Conservation (phyloP, 2,329 filamentous ascomycete species). For the Celoporthe dispersa region DNA sequence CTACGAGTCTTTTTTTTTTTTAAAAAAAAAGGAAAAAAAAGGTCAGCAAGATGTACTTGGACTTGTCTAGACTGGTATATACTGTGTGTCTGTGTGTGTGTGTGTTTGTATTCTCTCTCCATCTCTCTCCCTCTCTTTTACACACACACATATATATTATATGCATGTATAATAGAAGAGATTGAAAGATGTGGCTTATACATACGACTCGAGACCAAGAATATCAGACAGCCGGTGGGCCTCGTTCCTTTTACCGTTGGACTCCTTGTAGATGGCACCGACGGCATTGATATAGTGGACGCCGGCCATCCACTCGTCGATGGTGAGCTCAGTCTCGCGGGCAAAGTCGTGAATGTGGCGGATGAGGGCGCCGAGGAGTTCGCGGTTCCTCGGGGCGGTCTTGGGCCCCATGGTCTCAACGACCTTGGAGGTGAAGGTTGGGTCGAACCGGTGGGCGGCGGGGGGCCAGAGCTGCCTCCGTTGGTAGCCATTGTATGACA, state of each 20-base stretch:
- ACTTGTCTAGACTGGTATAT: too few relatives aligned
- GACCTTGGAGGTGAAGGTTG: conserved; percentile 61
- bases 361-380: conserved; percentile 59
- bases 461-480: not conserved
- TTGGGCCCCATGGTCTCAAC: conserved; percentile 64
- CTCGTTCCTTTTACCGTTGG: conserved; percentile 58
- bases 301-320: conserved; percentile 65
- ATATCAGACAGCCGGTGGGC: conserved; percentile 66
- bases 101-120: too few relatives aligned
- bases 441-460: conserved; percentile 24
- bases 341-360: conserved; percentile 67
- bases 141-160: too few relatives aligned
- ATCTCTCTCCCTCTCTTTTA: too few relatives aligned
- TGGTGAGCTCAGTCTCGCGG: conserved; percentile 64
- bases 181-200: too few relatives aligned
- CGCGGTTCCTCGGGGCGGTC: conserved; percentile 57
- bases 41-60: not conserved
- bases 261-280: conserved; percentile 59
- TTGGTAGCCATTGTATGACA: not conserved
- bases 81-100: not conserved
- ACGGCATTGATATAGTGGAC: conserved; percentile 62
- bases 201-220: conserved; percentile 59
- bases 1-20: conserved; percentile 48
- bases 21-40: too few relatives aligned
- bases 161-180: too few relatives aligned